Percentiles rank a stretch among this genome's conserved stretches.
Evolutionary conservation across 2,329 filamentous ascomycete species (phyloP).

Genomic region (Septoria linicola): DNA sequence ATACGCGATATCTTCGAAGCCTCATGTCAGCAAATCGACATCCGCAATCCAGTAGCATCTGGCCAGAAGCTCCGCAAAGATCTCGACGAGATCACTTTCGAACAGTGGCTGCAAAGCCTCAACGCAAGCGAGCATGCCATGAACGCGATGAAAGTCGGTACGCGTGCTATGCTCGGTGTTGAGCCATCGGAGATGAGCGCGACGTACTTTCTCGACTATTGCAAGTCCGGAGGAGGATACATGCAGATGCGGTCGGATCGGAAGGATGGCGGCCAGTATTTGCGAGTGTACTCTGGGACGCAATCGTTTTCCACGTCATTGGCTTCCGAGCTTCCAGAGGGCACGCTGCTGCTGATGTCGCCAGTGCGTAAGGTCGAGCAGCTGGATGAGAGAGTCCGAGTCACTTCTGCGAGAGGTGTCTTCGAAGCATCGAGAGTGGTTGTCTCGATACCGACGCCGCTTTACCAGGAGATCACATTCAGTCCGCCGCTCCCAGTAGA

Average conservation of each 20-base stretch:
- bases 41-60: slow-evolving; percentile 29
- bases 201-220: slow-evolving; percentile 57
- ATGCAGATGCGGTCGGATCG: slow-evolving; percentile 54
- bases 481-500: slow-evolving; percentile 46
- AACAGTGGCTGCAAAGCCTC: slow-evolving; percentile 40
- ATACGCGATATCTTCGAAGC: slow-evolving; percentile 43
- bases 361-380: slow-evolving; percentile 28
- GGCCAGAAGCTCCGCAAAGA: slow-evolving; percentile 27
- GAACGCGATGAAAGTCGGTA: slow-evolving; percentile 47
- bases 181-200: slow-evolving; percentile 53
- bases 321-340: slow-evolving; percentile 37
- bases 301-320: slow-evolving; percentile 47
- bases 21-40: slow-evolving; percentile 40
- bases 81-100: slow-evolving; percentile 43
- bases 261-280: slow-evolving; percentile 54
- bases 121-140: slow-evolving; percentile 38
- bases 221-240: slow-evolving; percentile 54
- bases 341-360: slow-evolving; percentile 24
- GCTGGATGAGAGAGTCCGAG: slow-evolving; percentile 21
- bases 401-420: slow-evolving; percentile 33
- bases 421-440: slow-evolving; percentile 49
- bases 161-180: slow-evolving; percentile 52
- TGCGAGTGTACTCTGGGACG: slow-evolving; percentile 52
- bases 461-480: slow-evolving; percentile 50
- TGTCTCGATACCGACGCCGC: slow-evolving; percentile 49